Evolutionary conservation across 2,329 filamentous ascomycete genomes (phyloP).

Genomic region (Fusarium sp.): DNA sequence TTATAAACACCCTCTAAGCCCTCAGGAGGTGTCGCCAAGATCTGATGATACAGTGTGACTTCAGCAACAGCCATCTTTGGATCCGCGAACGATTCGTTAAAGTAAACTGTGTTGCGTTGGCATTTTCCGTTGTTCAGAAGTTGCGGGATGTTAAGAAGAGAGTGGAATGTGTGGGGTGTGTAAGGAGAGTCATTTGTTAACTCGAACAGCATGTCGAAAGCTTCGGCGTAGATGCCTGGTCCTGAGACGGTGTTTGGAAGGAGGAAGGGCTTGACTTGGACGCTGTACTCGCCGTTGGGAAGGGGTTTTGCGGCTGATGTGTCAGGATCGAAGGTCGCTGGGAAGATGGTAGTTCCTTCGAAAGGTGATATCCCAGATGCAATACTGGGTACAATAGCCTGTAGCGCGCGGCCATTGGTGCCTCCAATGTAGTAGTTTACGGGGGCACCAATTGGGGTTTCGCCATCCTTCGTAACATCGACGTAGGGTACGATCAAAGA

Average conservation of each 20-base stretch:
- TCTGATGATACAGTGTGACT: slow-evolving; percentile 18
- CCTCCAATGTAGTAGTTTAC: slow-evolving; percentile 19
- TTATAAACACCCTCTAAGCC: slow-evolving; percentile 12
- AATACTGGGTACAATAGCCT: slow-evolving; percentile 11
- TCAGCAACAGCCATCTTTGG: slow-evolving; percentile 17
- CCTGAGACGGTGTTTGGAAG: slow-evolving; percentile 17
- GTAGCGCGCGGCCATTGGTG: neutral
- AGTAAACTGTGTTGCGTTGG: slow-evolving; percentile 21
- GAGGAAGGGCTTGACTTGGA: slow-evolving; percentile 12
- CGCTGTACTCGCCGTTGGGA: slow-evolving; percentile 4
- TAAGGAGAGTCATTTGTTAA: slow-evolving; percentile 5
- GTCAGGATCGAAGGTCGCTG: slow-evolving; percentile 9
- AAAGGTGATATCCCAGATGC: slow-evolving; percentile 10
- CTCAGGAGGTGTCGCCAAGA: neutral
- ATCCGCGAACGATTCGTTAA: slow-evolving; percentile 9
- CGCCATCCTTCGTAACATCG: slow-evolving; percentile 14
- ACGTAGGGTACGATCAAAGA: slow-evolving; percentile 16
- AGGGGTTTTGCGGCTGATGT: neutral
- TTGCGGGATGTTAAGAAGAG: slow-evolving; percentile 7
- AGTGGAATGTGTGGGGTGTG: slow-evolving; percentile 14
- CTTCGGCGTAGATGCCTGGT: slow-evolving; percentile 15
- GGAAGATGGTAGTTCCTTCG: slow-evolving; percentile 12
- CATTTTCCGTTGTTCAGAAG: slow-evolving; percentile 20
- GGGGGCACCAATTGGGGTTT: neutral
- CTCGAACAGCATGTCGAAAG: slow-evolving; percentile 13